Percentiles rank a stretch among this genome's conserved stretches.
Evolutionary conservation across 1,284 basidiomycete genomes (phyloP).

Genomic region (Exobasidium rhododendri): DNA sequence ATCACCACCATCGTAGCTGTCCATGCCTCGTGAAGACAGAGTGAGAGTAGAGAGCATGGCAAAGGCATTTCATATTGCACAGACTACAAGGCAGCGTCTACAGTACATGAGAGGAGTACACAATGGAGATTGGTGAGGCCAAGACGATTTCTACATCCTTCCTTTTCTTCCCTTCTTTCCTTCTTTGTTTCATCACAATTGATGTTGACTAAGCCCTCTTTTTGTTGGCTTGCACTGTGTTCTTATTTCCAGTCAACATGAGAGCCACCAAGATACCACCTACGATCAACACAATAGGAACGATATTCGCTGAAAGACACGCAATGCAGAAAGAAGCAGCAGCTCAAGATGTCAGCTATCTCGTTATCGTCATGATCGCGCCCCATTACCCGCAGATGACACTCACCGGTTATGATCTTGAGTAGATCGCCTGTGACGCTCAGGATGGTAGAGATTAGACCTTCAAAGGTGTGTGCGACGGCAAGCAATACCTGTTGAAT

Average conservation of each 20-base stretch:
- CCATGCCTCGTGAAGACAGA: too few species aligned
- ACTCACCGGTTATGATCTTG: slow-evolving; percentile 6
- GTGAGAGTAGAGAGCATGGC: neutral
- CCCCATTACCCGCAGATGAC: neutral
- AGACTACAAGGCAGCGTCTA: neutral
- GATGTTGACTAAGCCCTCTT: neutral
- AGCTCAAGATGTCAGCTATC: too few species aligned
- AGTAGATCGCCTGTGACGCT: slow-evolving; percentile 3
- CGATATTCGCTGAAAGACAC: slow-evolving; percentile 7
- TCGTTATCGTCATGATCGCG: too few species aligned
- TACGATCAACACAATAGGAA: slow-evolving; percentile 5
- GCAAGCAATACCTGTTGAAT: neutral
- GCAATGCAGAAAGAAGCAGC: too few species aligned
- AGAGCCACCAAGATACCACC: neutral
- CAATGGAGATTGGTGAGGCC: neutral
- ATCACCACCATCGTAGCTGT: too few species aligned
- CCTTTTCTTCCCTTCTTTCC: neutral
- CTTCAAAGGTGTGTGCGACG: neutral
- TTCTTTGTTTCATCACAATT: neutral
- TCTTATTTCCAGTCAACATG: neutral
- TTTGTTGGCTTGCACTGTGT: neutral
- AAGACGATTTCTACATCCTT: neutral
- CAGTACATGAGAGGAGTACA: neutral
- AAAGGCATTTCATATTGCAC: neutral
- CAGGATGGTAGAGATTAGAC: neutral